Base-by-base conservation (phyloP, 2,329 filamentous ascomycete species). In the Penicillium nordicum region DNA sequence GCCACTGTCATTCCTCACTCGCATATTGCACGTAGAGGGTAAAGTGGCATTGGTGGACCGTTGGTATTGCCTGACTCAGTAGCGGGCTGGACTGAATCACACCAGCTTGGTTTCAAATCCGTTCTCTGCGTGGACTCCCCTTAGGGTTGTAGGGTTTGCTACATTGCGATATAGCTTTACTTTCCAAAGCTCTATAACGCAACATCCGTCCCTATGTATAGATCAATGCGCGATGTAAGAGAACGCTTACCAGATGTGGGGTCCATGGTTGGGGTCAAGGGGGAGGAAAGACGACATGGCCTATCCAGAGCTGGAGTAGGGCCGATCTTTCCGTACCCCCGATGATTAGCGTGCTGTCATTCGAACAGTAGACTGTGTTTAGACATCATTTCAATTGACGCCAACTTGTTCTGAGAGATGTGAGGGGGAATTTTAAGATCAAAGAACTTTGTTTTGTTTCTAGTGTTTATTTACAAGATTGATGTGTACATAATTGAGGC, bases 401-500 rank as follows among this genome's bases (percentile, higher is more conserved):
- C 4, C 1, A 11, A n/a, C 2, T 29, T 10, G 2, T 12, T 27
- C 14, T 16, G 8, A 10, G 14, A 6, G 2, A 27, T 10, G 1
- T 1, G 6, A 7, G 4, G 8, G 14, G 14, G 4, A 5, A 11
- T 2, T 21, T 0, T 0, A 45, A 32, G 1, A 32, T 32, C n/a
- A 11, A 14, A 7, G 0, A n/a, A 16, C 2, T 0, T 1, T 14
- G 18, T 4, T 9, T 9, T 1, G 6, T 45, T 32, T 16, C n/a
- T 10, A 4, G 4, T 21, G 7, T 45, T 45, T 14, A 14, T 14
- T 9, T 21, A 42, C 23, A 27, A 16, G 11, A 16, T 14, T 23
- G 5, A 16, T 16, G 5, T 23, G 11, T 38, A 43, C 3, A n/a
- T 43, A 16, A 10, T 16, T 45, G 16, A 32, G 18, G 12, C 12